phyloP scores from a whole-genome alignment of 148 eudicot species.

The Pharnaceum exiguum region DNA sequence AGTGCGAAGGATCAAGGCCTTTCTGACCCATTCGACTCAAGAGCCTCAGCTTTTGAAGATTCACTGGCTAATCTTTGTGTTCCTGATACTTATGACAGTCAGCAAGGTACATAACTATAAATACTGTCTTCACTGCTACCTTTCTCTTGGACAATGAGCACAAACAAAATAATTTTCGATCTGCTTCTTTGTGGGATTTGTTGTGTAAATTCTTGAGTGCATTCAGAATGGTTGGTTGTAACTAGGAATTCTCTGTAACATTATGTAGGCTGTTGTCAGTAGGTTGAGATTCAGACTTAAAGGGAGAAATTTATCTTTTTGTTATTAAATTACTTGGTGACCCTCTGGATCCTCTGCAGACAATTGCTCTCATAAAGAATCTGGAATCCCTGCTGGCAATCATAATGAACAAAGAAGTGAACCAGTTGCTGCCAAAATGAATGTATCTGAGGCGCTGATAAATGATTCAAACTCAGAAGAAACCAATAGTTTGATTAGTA shows the following conservation, averaged over 20 bases:
- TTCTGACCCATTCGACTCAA: constrained; percentile 22
- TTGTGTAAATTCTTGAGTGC: too few species aligned
- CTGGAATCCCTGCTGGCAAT: constrained; percentile 17
- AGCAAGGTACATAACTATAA: constrained; percentile 43
- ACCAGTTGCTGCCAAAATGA: constrained; percentile 21
- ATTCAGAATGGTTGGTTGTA: too few species aligned
- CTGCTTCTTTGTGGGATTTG: background rate
- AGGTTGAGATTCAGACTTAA: background rate
- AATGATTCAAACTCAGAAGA: constrained; percentile 45
- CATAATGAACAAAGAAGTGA: constrained; percentile 21
- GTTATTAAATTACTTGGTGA: constrained; percentile 1
- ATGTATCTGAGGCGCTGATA: constrained; percentile 20
- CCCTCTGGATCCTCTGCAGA: constrained; percentile 27
- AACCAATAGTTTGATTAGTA: constrained; percentile 26
- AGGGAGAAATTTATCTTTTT: background rate
- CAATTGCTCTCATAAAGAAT: constrained; percentile 17
- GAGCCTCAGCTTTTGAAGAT: constrained; percentile 18
- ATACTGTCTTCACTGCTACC: background rate
- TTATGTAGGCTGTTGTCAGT: background rate
- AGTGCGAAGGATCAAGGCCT: constrained; percentile 23
- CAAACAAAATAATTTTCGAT: background rate
- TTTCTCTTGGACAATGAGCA: background rate
- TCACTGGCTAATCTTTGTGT: constrained; percentile 35
- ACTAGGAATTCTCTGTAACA: too few species aligned
- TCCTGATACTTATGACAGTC: constrained; percentile 63